Base-by-base conservation (phyloP, 139 green algal genomes). In the Chloropicon primus region DNA sequence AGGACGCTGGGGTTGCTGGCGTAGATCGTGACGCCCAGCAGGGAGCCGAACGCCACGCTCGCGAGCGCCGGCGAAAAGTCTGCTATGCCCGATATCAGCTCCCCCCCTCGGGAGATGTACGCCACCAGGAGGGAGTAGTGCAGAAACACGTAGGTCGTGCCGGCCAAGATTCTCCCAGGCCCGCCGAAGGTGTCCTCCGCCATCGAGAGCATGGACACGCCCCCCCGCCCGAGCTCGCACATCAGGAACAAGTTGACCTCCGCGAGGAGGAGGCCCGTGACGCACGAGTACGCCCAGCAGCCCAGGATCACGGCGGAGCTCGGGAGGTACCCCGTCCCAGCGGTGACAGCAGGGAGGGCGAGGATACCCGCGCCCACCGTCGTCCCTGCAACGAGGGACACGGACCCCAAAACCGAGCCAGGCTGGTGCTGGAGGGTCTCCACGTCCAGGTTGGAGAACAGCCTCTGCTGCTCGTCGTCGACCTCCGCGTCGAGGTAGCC, bases 61-160 rank as follows among this genome's bases (percentile, higher is more conserved):
- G 41, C 41, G 41, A 62, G 41, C 10, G 10, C 41, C 10, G 41
- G 41, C 41, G 41, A 62, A 17, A 62, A 5, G 10, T 62, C 41
- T 5, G 41, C 41, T 17, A 26, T 23, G 22, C 26, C 22, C 26
- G 22, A 23, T 24, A 89, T n/a, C 10, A 92, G 29, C 71, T 89
- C 85, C 2, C 78, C 53, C 0, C 76, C 82, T 80, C 91, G 92
- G 77, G 78, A 53, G n/a, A 88, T 79, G 80, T 92, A 93, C 0
- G 89, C 91, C 2, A 94, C 90, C 24, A 94, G 84, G 23, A 95
- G 79, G 0, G 84, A 76, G 54, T 92, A 91, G 81, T 93, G 88
- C 26, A 95, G 85, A 74, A 93, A 87, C 0, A 91, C 21, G 77
- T 95, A 96, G 1, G 86, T 29, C 0, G 29, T 54, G 21, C 73